These are phyloP conservation scores for Penicillium chermesinum DNA, from an alignment of 495 filamentous ascomycete species.

Conservation along the genomic window DNA sequence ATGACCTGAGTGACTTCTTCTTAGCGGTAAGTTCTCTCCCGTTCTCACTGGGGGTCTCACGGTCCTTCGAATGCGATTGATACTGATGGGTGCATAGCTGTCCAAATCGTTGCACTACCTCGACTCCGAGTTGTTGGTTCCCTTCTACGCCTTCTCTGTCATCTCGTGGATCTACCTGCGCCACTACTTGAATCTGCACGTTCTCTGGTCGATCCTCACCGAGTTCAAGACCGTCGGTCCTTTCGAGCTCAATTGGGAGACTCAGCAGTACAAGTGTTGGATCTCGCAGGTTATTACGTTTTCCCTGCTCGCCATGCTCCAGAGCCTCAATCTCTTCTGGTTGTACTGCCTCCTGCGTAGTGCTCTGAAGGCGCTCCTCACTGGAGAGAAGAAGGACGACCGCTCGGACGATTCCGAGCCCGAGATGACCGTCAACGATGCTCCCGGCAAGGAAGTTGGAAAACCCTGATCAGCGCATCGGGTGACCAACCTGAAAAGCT, in stretches of 20 bases:
- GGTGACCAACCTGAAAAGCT: no score
- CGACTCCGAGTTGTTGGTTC: conserved; percentile 60
- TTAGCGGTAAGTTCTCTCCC: conserved; percentile 61
- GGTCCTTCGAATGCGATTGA: no score
- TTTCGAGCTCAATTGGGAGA: conserved; percentile 72
- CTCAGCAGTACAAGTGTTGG: conserved; percentile 66
- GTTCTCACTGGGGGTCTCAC: neutral
- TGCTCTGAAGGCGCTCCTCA: conserved; percentile 15
- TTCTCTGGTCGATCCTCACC: conserved; percentile 69
- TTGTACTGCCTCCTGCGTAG: conserved; percentile 61
- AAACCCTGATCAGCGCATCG: no score
- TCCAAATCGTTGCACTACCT: conserved; percentile 87
- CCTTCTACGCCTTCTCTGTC: conserved; percentile 74
- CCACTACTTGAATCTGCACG: conserved; percentile 78
- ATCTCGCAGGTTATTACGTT: conserved; percentile 63
- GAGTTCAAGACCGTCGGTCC: conserved; percentile 78
- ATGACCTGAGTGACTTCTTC: conserved; percentile 91
- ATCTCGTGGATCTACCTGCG: conserved; percentile 79
- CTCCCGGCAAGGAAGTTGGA: neutral
- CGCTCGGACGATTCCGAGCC: conserved; percentile 18
- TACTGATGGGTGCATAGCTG: conserved; percentile 44
- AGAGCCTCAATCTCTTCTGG: conserved; percentile 75
- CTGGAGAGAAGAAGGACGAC: conserved; percentile 27
- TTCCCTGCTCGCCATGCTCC: conserved; percentile 57
- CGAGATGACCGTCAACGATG: neutral